Evolutionary conservation across 805 yeast species (phyloP), one percentile per base, ranked within the genome.

Genomic region (Saccharomyces jurei): DNA sequence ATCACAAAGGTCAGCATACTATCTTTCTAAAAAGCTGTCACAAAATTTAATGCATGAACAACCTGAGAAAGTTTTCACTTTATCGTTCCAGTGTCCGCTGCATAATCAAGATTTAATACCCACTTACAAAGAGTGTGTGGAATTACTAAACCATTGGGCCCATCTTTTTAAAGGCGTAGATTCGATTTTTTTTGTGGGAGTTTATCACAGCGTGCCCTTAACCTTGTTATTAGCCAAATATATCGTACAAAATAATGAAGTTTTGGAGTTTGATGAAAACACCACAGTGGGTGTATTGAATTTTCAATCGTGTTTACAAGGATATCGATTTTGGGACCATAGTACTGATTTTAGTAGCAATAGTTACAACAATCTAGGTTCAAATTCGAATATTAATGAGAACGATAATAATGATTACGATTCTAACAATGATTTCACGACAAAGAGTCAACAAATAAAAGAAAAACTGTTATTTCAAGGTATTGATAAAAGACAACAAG

Each of bases 131-230:
- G 80, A 70, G 71, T 72, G 64, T 72, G 76, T 50, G 58, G 74
- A 56, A 70, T 68, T 81, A 17, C 63, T 82, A 48, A 67, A 65
- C 25, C 77, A 78, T 59, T 81, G 85, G 84, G 65, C 74, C 49
- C 67, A 73, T 13, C 73, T 75, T 44, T 72, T 81, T 48, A 72
- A 74, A 49, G 74, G 72, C 14, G 79, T 81, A 1, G 81, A 80
- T 56, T 73, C 74, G 32, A 71, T 82, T 3, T 75, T 78, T 51
- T 68, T 81, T 32, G 76, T 77, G 0, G 76, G 84, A 0, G 79
- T 77, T 55, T 80, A 81, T 17, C 81, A 79, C 58, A 80, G 84
- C 0, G 76, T 79, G 46, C 83, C 82, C 1, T 75, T 81, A 17
- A 68, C 80, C 1, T 71, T 79, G 2, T 69, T 74, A 6, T 58